Base-by-base conservation (phyloP, 331 rosid species). In the Malus hybrid region DNA sequence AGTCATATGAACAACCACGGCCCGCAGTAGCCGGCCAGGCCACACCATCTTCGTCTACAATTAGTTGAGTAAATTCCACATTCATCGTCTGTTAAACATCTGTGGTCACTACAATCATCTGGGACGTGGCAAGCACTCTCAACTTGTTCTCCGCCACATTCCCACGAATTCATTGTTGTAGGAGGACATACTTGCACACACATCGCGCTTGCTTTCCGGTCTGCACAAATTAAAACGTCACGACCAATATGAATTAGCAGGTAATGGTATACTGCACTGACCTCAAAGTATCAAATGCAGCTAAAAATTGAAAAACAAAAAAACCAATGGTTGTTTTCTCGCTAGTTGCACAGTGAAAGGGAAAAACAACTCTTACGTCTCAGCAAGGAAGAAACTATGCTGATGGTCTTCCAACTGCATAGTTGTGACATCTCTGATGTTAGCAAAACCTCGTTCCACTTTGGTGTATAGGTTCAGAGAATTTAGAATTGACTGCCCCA, bases 331-430 rank as follows among this genome's bases (percentile, higher is more conserved):
- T 33, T 33, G 36, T 36, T 48, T 57, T 18, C 59, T 69, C 28
- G 56, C 34, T 46, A 46, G 22, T 54, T 20, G 36, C 75, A 36
- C 8, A 54, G 29, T n/a, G 54, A n/a, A 69, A 77, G 34, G 74
- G 62, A 52, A 62, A 76, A 44, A 29, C 64, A 46, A 70, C 10
- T 73, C 88, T 80, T 87, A 94, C 97, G 88, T 94, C 85, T 94
- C 99, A 29, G 99, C 93, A 48, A 91, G 99, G 83, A 94, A 94
- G 80, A 94, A 94, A 76, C 99, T 94, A 85, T 94, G 99, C 75
- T 91, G 96, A 83, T 94, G 97, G 86, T 94, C 99, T 87, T 94
- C 99, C 88, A 90, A 72, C 84, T 92, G 88, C 99, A 86, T 94
- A 44, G 97, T 92, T 73, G 96, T 82, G 74, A 94, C 99, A 78